Percentiles rank a stretch among this genome's conserved stretches.
Evolutionary conservation across 106 monocot genomes (phyloP).

Genomic region (Phalaenopsis equestris): DNA sequence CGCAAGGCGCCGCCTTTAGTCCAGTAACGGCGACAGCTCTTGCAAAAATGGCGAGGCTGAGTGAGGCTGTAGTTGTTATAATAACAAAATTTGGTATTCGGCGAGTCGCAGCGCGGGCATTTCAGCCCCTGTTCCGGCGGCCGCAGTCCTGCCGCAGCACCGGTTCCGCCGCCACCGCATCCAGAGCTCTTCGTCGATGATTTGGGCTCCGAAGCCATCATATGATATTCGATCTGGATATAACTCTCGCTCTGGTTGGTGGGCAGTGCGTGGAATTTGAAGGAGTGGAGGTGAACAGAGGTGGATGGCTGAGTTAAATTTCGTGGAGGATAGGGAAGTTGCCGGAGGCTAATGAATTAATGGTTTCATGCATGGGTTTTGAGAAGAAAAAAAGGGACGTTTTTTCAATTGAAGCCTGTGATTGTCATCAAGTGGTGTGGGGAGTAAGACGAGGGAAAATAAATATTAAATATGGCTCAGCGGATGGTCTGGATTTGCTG

Average conservation of each 20-base stretch:
- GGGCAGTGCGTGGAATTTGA: not conserved
- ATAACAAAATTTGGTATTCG: conserved; percentile 78
- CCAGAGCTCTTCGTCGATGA: not conserved
- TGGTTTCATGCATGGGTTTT: conserved; percentile 15
- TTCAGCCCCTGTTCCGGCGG: conserved; percentile 35
- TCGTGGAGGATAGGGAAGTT: conserved; percentile 12
- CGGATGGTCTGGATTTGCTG: not conserved
- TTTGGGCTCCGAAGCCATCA: not conserved
- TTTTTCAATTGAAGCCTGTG: conserved; percentile 7
- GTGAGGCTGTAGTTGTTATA: conserved; percentile 70
- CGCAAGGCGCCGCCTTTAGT: conserved; percentile 52
- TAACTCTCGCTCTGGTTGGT: not conserved
- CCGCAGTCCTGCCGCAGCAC: not conserved
- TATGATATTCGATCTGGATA: not conserved
- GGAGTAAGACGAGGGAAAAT: not conserved
- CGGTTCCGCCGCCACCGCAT: not conserved
- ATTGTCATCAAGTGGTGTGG: conserved; percentile 9
- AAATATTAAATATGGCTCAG: conserved; percentile 2
- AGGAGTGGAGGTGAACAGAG: not conserved
- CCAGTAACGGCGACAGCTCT: conserved; percentile 55
- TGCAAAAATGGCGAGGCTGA: conserved; percentile 57
- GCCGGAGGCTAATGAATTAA: conserved; percentile 10
- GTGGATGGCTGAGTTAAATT: not conserved
- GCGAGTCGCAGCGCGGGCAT: conserved; percentile 61
- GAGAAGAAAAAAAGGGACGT: not conserved